These are phyloP conservation scores for Neurospora africana DNA, from an alignment of 495 filamentous ascomycete species.

Conservation along the genomic window DNA sequence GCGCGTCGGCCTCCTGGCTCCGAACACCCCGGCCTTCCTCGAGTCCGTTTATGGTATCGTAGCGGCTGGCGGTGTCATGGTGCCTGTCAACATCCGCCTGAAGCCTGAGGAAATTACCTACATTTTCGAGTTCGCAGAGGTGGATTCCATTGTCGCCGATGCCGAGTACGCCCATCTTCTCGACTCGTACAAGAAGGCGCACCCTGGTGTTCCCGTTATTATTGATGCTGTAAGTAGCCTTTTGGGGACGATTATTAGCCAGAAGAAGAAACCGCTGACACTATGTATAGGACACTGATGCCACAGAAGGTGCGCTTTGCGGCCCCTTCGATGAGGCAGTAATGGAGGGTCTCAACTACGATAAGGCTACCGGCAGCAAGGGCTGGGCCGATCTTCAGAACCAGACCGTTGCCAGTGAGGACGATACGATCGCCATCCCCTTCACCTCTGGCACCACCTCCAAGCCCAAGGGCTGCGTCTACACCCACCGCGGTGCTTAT, in stretches of 20 bases:
- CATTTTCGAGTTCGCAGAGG: slow-evolving; percentile 77
- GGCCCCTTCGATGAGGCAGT: slow-evolving; percentile 82
- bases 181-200: slow-evolving; percentile 44
- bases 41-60: slow-evolving; percentile 83
- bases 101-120: slow-evolving; percentile 82
- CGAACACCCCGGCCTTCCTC: slow-evolving; percentile 91
- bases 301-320: slow-evolving; percentile 56
- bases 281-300: slow-evolving; percentile 59
- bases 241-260: not conserved
- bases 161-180: slow-evolving; percentile 64
- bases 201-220: slow-evolving; percentile 56
- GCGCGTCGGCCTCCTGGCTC: slow-evolving; percentile 67
- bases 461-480: slow-evolving; percentile 86
- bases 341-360: slow-evolving; percentile 64
- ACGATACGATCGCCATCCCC: slow-evolving; percentile 62
- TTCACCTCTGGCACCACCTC: slow-evolving; percentile 95
- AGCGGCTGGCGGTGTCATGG: slow-evolving; percentile 68
- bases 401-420: slow-evolving; percentile 55
- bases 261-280: slow-evolving; percentile 1
- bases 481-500: slow-evolving; percentile 79
- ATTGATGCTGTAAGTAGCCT: slow-evolving; percentile 46
- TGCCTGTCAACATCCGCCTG: slow-evolving; percentile 82
- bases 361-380: slow-evolving; percentile 45
- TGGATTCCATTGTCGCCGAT: slow-evolving; percentile 83
- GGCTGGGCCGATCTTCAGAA: slow-evolving; percentile 72